These are phyloP conservation scores for Liriodendron chinense DNA, from an alignment of 164 flowering plant genomes.

Conservation along the genomic window DNA sequence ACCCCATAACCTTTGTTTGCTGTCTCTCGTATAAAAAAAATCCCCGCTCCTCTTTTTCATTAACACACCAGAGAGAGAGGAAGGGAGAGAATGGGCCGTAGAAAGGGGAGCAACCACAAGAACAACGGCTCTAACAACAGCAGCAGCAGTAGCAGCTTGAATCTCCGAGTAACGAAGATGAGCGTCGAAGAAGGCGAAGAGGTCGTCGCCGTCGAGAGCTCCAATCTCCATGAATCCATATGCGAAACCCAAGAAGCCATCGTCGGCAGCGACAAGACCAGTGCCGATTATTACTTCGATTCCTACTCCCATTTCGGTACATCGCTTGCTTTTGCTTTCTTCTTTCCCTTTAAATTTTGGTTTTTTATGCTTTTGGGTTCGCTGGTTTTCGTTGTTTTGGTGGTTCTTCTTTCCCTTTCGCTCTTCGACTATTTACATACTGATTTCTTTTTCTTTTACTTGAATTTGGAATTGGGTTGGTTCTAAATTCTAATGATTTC, in stretches of 20 bases:
- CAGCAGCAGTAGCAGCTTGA: constrained; percentile 7
- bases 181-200: constrained; percentile 29
- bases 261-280: constrained; percentile 62
- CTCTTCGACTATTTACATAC: neutral
- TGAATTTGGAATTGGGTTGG: neutral
- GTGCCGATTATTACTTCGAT: constrained; percentile 98
- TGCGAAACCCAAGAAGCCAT: constrained; percentile 27
- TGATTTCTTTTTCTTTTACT: neutral
- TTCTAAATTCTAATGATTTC: neutral
- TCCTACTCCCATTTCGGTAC: constrained; percentile 99
- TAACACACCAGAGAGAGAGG: neutral
- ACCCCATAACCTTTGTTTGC: neutral
- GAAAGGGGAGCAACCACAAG: constrained; percentile 21
- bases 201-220: constrained; percentile 31
- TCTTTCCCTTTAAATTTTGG: neutral
- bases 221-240: constrained; percentile 40
- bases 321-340: neutral
- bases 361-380: neutral
- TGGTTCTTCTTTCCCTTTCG: neutral
- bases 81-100: constrained; percentile 34
- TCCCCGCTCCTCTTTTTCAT: neutral
- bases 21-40: neutral
- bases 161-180: constrained; percentile 27
- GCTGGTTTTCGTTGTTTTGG: neutral
- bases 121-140: constrained; percentile 20